Evolutionary conservation across 1,284 basidiomycete genomes (phyloP), one percentile per base, ranked within the genome.

Genomic region (Trichosporon inkin): DNA sequence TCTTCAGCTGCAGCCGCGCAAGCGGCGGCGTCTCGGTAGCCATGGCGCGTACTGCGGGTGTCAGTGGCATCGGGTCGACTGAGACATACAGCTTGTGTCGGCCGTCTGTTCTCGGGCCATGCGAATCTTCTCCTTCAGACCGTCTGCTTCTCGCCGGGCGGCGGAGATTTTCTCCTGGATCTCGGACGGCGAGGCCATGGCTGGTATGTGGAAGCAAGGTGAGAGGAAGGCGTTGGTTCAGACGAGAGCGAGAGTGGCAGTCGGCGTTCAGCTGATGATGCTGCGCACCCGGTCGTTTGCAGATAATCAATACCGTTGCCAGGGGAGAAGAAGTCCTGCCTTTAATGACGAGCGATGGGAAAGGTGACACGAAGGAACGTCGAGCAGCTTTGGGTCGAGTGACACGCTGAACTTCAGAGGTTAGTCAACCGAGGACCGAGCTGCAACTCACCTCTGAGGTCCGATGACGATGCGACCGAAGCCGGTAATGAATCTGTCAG

Each of bases 41-140:
- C 92, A 97, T 96, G 19, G 92, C 92, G 57, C 92, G 88, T 72
- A 99, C 94, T 84, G 74, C 16, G 36, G 53, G 34, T 49, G 41
- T 60, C 20, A 56, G 56, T 61, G 52, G 40, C 36, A 13, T 6
- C 17, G 16, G 35, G 35, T 17, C 22, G 44, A 39, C 34, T 24
- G 35, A 8, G 20, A 87, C 93, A 81, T 77, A 98, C 94, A 81
- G 72, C 88, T 95, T 14, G 94, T 97, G 80, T 99, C 95, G 24
- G 91, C 93, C 58, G 93, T 91, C 66, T 92, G 92, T 79, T 97
- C 94, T 76, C 88, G 89, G 80, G 90, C 93, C 41, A 90, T 87
- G 67, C 92, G 84, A 76, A 98, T 96, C 86, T 93, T 94, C 83
- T 97, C 94, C 82, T 96, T 98, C 81, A 98, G 80, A 73, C 86